These are phyloP conservation scores for Pisolithus thermaeus DNA, from an alignment of 1,284 basidiomycete genomes.

Conservation along the genomic window DNA sequence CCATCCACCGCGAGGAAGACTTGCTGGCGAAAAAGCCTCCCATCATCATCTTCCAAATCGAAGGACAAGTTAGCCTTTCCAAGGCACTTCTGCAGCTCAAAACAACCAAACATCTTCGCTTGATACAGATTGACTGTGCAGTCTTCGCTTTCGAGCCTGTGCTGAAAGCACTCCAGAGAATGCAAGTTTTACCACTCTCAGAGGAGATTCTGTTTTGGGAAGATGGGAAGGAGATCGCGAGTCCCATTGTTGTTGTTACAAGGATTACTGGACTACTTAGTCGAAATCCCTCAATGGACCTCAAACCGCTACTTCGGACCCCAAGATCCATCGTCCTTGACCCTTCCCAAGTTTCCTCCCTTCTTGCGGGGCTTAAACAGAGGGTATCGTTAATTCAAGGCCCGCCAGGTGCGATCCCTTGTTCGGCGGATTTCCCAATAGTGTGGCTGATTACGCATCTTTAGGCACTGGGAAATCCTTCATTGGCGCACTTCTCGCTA, in stretches of 20 bases:
- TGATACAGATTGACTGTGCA: slow-evolving; percentile 56
- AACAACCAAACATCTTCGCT: slow-evolving; percentile 30
- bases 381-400: slow-evolving; percentile 57
- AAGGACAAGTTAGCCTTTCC: slow-evolving; percentile 34
- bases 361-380: slow-evolving; percentile 49
- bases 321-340: slow-evolving; percentile 42
- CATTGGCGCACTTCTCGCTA: slow-evolving; percentile 57
- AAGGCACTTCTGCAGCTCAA: slow-evolving; percentile 38
- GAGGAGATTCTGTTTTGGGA: slow-evolving; percentile 51
- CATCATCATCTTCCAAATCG: slow-evolving; percentile 45
- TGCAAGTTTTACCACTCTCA: slow-evolving; percentile 37
- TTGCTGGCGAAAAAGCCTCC: slow-evolving; percentile 43
- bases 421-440: not conserved
- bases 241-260: slow-evolving; percentile 6
- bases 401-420: slow-evolving; percentile 46
- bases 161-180: slow-evolving; percentile 46
- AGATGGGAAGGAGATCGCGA: slow-evolving; percentile 16
- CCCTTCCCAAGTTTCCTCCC: slow-evolving; percentile 41
- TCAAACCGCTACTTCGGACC: slow-evolving; percentile 34
- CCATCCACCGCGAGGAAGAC: slow-evolving; percentile 48
- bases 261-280: slow-evolving; percentile 32
- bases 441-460: not conserved
- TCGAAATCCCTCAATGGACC: slow-evolving; percentile 33
- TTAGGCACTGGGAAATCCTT: slow-evolving; percentile 66
- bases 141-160: slow-evolving; percentile 59